Percentiles rank a stretch among this genome's conserved stretches.
Evolutionary conservation across 1,284 basidiomycete genomes (phyloP).

Genomic region (Somion occarium): DNA sequence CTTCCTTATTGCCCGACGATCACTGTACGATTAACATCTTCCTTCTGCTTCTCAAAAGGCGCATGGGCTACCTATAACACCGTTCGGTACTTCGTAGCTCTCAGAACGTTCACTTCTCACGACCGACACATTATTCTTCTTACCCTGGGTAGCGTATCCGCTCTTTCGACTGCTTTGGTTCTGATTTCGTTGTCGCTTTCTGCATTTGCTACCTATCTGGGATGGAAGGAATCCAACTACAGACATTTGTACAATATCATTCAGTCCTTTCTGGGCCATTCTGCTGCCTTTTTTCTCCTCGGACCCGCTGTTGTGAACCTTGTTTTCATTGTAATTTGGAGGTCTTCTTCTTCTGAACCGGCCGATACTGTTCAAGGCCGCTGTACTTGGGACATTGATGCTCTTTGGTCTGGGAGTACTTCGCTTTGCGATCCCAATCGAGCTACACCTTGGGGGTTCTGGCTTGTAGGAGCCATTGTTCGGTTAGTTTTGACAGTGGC

Average conservation of each 20-base stretch:
- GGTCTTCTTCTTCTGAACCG: conserved; percentile 27
- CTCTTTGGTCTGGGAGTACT: conserved; percentile 48
- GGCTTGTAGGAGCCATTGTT: conserved; percentile 46
- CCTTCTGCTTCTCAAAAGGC: conserved; percentile 31
- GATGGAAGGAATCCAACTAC: conserved; percentile 24
- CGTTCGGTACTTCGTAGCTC: conserved; percentile 59
- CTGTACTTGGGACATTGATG: conserved; percentile 59
- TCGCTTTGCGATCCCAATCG: conserved; percentile 22
- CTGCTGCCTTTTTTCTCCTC: conserved; percentile 44
- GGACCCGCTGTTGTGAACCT: conserved; percentile 50
- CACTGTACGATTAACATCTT: not conserved
- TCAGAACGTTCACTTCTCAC: conserved; percentile 32
- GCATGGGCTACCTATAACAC: conserved; percentile 57
- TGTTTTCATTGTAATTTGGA: conserved; percentile 47
- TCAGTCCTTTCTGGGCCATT: conserved; percentile 32
- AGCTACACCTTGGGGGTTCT: conserved; percentile 41
- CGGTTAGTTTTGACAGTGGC: conserved; percentile 47
- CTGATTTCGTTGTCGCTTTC: conserved; percentile 37
- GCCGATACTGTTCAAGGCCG: conserved; percentile 39
- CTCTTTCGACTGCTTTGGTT: conserved; percentile 53
- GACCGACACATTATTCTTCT: conserved; percentile 41
- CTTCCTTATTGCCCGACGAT: conserved; percentile 1
- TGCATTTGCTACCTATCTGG: conserved; percentile 36
- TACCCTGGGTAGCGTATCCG: conserved; percentile 55
- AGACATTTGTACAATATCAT: conserved; percentile 18